phyloP scores from a whole-genome alignment of 306 rosid species.

The Pterocarpus santalinus region DNA sequence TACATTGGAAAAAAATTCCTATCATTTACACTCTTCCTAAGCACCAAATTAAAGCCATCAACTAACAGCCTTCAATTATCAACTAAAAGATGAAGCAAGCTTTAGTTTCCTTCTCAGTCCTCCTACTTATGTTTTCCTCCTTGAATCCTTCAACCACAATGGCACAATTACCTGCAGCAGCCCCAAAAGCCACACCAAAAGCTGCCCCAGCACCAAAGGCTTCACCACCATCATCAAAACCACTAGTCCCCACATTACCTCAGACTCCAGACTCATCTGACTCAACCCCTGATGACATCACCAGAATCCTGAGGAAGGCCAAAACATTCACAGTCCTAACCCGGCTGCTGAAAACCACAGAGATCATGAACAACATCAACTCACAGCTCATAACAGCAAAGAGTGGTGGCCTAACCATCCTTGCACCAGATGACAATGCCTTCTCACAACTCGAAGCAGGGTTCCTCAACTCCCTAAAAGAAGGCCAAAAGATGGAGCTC shows the following conservation, averaged over 20 bases:
- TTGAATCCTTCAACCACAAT: constrained; percentile 25
- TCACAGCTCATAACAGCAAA: constrained; percentile 43
- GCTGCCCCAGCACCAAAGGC: too few species aligned
- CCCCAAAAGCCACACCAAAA: neutral
- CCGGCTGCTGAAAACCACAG: constrained; percentile 47
- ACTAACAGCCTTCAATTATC: neutral
- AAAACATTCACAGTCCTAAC: constrained; percentile 39
- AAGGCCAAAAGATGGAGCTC: constrained; percentile 44
- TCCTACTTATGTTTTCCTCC: constrained; percentile 28
- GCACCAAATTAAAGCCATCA: neutral
- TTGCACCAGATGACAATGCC: constrained; percentile 45
- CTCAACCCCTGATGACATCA: constrained; percentile 46
- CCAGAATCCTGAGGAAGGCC: constrained; percentile 47
- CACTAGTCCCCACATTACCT: constrained; percentile 36
- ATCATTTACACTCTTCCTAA: neutral
- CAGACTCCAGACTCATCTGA: constrained; percentile 38
- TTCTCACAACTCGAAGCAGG: constrained; percentile 48
- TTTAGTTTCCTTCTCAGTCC: constrained; percentile 33
- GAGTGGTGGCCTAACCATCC: constrained; percentile 37
- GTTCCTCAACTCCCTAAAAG: constrained; percentile 43
- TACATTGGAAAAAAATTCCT: neutral
- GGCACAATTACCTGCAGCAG: constrained; percentile 16
- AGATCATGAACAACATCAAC: constrained; percentile 43
- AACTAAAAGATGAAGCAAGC: constrained; percentile 38
- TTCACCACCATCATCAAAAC: too few species aligned